These are phyloP conservation scores for Tetracladium setigerum DNA, from an alignment of 495 filamentous ascomycete species.

Conservation along the genomic window DNA sequence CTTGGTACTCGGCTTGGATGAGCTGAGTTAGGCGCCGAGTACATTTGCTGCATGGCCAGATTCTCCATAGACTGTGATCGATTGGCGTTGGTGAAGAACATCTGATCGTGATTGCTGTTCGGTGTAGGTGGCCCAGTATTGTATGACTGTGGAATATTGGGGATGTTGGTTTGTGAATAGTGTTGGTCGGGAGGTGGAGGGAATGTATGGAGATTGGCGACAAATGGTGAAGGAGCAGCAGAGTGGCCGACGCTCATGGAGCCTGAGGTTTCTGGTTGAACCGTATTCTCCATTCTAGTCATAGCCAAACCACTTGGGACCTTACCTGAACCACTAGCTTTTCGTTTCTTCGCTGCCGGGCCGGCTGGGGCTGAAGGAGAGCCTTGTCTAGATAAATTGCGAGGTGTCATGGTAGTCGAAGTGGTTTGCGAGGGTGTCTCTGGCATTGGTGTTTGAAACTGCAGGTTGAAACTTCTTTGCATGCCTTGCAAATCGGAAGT, in stretches of 20 bases:
- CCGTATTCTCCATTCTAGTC: slow-evolving; percentile 62
- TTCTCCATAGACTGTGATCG: slow-evolving; percentile 49
- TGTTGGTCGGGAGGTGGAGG: slow-evolving; percentile 21
- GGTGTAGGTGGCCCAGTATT: slow-evolving; percentile 57
- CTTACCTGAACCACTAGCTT: slow-evolving; percentile 58
- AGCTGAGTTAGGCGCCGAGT: slow-evolving; percentile 58
- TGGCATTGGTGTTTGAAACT: slow-evolving; percentile 24
- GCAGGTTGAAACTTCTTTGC: slow-evolving; percentile 38
- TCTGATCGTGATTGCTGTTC: slow-evolving; percentile 38
- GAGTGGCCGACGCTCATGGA: slow-evolving; percentile 33
- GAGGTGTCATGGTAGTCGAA: slow-evolving; percentile 48
- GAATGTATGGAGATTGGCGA: slow-evolving; percentile 28
- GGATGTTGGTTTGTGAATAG: slow-evolving; percentile 8
- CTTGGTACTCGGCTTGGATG: slow-evolving; percentile 47
- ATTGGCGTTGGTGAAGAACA: slow-evolving; percentile 41
- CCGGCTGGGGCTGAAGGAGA: slow-evolving; percentile 55
- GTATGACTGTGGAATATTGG: slow-evolving; percentile 35
- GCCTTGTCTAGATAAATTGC: slow-evolving; percentile 61
- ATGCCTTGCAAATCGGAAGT: slow-evolving; percentile 45
- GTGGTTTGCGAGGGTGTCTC: slow-evolving; percentile 31
- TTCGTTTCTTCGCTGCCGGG: slow-evolving; percentile 63
- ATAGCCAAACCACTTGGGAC: slow-evolving; percentile 68
- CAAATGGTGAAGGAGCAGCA: slow-evolving; percentile 33
- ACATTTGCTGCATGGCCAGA: slow-evolving; percentile 46
- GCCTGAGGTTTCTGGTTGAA: slow-evolving; percentile 21